A percentile compares a stretch with the other conserved stretches of the same genome.
These are phyloP conservation scores for Aspergillus baeticus DNA, from an alignment of 495 filamentous ascomycete species.

Conservation along the genomic window DNA sequence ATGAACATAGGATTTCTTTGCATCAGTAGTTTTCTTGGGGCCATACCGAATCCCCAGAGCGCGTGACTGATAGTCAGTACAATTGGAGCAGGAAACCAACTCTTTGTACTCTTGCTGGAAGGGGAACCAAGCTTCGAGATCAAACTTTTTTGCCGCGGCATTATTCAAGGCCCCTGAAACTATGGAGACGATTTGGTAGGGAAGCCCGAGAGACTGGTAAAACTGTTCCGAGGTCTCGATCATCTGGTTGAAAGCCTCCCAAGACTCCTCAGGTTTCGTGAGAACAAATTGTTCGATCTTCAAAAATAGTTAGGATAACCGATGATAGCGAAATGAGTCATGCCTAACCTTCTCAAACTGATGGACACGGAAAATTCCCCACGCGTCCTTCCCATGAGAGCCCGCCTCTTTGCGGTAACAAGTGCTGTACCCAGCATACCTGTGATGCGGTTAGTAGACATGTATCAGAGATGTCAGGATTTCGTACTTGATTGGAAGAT, in stretches of 20 bases:
- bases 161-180: conserved; percentile 95
- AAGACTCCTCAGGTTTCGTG: conserved; percentile 91
- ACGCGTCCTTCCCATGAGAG: conserved; percentile 88
- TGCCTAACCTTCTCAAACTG: conserved; percentile 86
- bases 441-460: conserved; percentile 22
- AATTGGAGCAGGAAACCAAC: conserved; percentile 93
- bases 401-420: conserved; percentile 96
- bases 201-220: conserved; percentile 84
- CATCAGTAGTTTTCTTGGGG: conserved; percentile 72
- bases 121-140: conserved; percentile 97
- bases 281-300: conserved; percentile 92
- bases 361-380: conserved; percentile 97
- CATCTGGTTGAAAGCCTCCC: conserved; percentile 93
- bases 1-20: conserved; percentile 91
- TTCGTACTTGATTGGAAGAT: conserved; percentile 78
- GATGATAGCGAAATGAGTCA: neutral
- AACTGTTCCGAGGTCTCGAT: conserved; percentile 88
- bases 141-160: conserved; percentile 90
- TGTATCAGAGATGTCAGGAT: neutral
- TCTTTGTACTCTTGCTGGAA: conserved; percentile 97
- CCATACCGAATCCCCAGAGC: conserved; percentile 86
- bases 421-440: conserved; percentile 88
- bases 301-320: conserved; percentile 1
- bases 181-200: conserved; percentile 88
- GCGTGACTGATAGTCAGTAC: conserved; percentile 90